Evolutionary conservation across 2,329 filamentous ascomycete species (phyloP).

Genomic region (Stachybotrys chartarum): DNA sequence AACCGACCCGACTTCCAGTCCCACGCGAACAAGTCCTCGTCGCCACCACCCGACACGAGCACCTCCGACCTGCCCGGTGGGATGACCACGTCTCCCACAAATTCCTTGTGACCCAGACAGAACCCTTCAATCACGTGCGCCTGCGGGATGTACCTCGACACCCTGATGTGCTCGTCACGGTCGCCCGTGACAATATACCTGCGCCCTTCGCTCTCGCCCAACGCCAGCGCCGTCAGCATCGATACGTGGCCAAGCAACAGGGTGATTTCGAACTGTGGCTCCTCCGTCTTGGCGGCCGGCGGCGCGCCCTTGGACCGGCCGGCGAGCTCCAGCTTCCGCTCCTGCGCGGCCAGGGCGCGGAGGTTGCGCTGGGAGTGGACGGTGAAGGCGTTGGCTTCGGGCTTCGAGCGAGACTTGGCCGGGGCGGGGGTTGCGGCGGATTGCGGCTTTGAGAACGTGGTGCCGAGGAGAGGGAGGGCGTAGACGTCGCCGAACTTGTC

Average conservation of each 20-base stretch:
- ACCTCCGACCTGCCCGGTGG: conserved; percentile 47
- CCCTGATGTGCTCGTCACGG: conserved; percentile 70
- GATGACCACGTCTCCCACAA: conserved; percentile 71
- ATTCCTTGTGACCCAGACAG: conserved; percentile 82
- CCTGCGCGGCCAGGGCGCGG: conserved; percentile 52
- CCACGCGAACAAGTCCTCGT: conserved; percentile 74
- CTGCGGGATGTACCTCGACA: conserved; percentile 76
- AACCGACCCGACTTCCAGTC: conserved; percentile 60
- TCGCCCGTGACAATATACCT: conserved; percentile 50
- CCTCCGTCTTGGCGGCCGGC: conserved; percentile 22
- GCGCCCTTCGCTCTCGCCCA: conserved; percentile 35
- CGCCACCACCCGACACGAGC: conserved; percentile 82
- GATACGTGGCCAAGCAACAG: conserved; percentile 90
- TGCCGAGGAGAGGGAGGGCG: conserved; percentile 59
- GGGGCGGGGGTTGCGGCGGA: conserved; percentile 8
- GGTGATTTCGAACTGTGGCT: conserved; percentile 60
- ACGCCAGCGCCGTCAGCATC: conserved; percentile 72
- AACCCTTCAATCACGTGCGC: conserved; percentile 82
- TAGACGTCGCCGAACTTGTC: conserved; percentile 99
- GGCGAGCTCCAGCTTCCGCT: conserved; percentile 32
- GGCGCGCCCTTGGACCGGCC: conserved; percentile 15
- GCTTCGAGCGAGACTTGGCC: conserved; percentile 28
- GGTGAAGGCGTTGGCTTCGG: conserved; percentile 50
- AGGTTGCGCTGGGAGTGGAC: conserved; percentile 60
- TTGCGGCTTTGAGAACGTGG: conserved; percentile 8